Conservation (phyloP, 257 asterid genomes). For the Oldenlandia corymbosa region DNA sequence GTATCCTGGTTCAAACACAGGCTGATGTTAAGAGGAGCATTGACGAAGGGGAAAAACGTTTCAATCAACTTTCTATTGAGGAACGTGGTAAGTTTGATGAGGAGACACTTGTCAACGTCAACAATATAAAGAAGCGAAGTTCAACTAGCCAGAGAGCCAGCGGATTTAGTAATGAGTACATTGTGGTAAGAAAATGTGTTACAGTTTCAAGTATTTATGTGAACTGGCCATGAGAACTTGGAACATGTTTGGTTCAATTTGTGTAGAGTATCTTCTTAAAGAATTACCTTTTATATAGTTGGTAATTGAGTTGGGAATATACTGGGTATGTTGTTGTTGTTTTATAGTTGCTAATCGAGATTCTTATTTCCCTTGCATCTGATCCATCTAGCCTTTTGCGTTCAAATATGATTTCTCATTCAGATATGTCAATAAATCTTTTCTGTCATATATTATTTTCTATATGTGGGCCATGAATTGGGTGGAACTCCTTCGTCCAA, state of each 20-base stretch:
- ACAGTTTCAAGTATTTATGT: not conserved
- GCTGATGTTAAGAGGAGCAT: slow-evolving; percentile 67
- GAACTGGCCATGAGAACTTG: slow-evolving; percentile 4
- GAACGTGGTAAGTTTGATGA: slow-evolving; percentile 98
- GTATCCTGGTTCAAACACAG: slow-evolving; percentile 36
- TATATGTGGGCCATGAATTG: not conserved
- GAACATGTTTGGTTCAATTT: not conserved
- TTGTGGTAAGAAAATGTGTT: slow-evolving; percentile 56
- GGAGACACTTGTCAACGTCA: slow-evolving; percentile 90
- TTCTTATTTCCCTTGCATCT: no score
- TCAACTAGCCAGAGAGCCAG: slow-evolving; percentile 43
- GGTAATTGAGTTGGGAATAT: not conserved
- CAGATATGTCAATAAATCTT: not conserved
- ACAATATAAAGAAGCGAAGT: slow-evolving; percentile 72
- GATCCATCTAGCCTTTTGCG: not conserved
- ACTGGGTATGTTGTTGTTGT: no score
- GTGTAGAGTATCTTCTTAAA: not conserved
- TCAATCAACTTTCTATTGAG: slow-evolving; percentile 80
- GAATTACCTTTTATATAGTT: not conserved
- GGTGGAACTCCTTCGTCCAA: not conserved
- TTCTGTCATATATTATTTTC: not conserved
- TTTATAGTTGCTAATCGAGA: no score
- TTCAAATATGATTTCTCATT: not conserved
- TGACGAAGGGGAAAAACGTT: slow-evolving; percentile 77
- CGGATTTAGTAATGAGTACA: slow-evolving; percentile 86